A percentile compares a stretch with the other conserved stretches of the same genome.
Conservation (phyloP, 805 yeast species). For the Metschnikowia hibisci region DNA sequence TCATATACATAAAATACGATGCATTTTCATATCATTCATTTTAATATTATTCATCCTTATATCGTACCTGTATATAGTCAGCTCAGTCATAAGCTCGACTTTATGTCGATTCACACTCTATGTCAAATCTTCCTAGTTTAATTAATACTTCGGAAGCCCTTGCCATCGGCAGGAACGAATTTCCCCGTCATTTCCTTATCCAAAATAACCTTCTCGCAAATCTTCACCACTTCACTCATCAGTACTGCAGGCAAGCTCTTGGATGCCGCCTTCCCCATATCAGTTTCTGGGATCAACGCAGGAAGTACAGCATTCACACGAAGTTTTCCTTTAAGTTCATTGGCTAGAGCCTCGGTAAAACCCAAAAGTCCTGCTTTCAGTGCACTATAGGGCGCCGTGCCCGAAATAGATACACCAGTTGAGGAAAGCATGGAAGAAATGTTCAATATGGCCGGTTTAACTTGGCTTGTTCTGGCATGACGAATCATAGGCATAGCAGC, state of each 20-base stretch:
- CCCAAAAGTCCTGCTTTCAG: slow-evolving; percentile 68
- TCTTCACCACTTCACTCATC: slow-evolving; percentile 26
- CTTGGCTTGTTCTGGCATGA: slow-evolving; percentile 21
- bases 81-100: too few relatives aligned
- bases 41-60: too few relatives aligned
- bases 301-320: slow-evolving; percentile 67
- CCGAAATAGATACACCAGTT: slow-evolving; percentile 37
- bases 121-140: background rate
- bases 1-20: too few relatives aligned
- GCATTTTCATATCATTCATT: too few relatives aligned
- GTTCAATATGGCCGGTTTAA: slow-evolving; percentile 47
- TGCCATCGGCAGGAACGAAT: slow-evolving; percentile 22
- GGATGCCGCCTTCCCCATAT: slow-evolving; percentile 46
- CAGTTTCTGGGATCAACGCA: slow-evolving; percentile 63
- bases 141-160: slow-evolving; percentile 4
- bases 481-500: slow-evolving; percentile 50
- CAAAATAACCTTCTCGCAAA: slow-evolving; percentile 10
- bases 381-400: slow-evolving; percentile 65
- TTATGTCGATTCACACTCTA: too few relatives aligned
- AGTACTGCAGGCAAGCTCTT: slow-evolving; percentile 22
- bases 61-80: too few relatives aligned
- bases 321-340: slow-evolving; percentile 53
- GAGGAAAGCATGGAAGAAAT: slow-evolving; percentile 62
- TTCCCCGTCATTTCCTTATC: slow-evolving; percentile 32
- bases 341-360: slow-evolving; percentile 55